phyloP scores from a whole-genome alignment of 1,139 yeast genomes.

The Kurtzmaniella quercitrusa region DNA sequence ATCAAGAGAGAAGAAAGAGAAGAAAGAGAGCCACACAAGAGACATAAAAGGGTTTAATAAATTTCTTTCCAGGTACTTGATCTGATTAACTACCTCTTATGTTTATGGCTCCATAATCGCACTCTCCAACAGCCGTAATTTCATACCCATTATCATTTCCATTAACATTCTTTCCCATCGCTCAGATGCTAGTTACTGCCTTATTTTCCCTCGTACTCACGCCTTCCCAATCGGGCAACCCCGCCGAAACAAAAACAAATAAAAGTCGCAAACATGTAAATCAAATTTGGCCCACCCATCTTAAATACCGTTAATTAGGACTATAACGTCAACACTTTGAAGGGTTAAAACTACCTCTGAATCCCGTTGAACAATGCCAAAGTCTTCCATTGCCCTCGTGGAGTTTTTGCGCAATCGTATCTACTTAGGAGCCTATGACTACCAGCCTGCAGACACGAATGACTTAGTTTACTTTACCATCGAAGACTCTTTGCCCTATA shows the following conservation, averaged over 20 bases:
- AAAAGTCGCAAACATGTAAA: conserved; percentile 10
- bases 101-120: too few relatives aligned
- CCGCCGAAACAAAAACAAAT: conserved; percentile 7
- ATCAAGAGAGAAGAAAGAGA: too few relatives aligned
- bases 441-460: conserved; percentile 70
- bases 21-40: too few relatives aligned
- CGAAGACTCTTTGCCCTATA: conserved; percentile 87
- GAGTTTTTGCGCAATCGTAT: conserved; percentile 61
- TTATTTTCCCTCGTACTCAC: too few relatives aligned
- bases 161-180: too few relatives aligned
- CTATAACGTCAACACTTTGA: conserved; percentile 3
- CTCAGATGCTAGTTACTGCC: too few relatives aligned
- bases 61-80: too few relatives aligned
- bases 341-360: neutral
- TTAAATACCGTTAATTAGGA: neutral
- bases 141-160: too few relatives aligned
- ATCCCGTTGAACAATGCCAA: conserved; percentile 6
- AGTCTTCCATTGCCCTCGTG: conserved; percentile 30
- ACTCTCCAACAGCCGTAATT: too few relatives aligned
- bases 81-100: too few relatives aligned
- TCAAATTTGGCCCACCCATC: conserved; percentile 1
- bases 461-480: conserved; percentile 84
- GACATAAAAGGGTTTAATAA: too few relatives aligned
- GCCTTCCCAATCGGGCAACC: conserved; percentile 9
- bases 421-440: conserved; percentile 86